A percentile compares a stretch with the other conserved stretches of the same genome.
Conservation (phyloP, 2,329 filamentous ascomycete genomes). For the Myotisia sp. region DNA sequence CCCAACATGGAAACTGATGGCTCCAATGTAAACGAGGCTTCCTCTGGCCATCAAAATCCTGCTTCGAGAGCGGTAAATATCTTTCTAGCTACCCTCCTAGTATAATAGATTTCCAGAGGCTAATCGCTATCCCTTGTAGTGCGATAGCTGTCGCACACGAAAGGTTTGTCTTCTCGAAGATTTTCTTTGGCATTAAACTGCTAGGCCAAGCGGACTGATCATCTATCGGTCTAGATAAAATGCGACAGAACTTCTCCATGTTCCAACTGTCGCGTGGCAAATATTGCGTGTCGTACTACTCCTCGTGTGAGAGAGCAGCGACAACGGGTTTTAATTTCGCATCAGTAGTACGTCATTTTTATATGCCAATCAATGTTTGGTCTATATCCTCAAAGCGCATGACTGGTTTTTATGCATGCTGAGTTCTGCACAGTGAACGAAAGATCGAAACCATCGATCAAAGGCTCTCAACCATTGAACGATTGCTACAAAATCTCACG, state of each 20-base stretch:
- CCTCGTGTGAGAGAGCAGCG: slow-evolving; percentile 12
- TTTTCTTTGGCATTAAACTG: background rate
- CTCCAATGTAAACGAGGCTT: too few species aligned
- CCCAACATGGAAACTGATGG: too few species aligned
- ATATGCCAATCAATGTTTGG: background rate
- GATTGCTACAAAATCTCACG: slow-evolving; percentile 24
- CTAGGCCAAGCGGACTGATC: slow-evolving; percentile 1
- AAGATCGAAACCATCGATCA: slow-evolving; percentile 41
- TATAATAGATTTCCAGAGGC: too few species aligned
- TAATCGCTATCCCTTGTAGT: slow-evolving; percentile 7
- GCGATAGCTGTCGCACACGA: slow-evolving; percentile 13
- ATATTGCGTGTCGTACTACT: slow-evolving; percentile 10
- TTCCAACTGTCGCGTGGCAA: slow-evolving; percentile 12
- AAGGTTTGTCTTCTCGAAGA: slow-evolving; percentile 8
- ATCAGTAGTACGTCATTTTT: slow-evolving; percentile 13
- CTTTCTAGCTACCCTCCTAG: too few species aligned
- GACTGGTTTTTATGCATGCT: background rate
- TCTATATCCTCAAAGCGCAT: background rate
- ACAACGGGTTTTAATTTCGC: slow-evolving; percentile 13
- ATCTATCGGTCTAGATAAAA: slow-evolving; percentile 10
- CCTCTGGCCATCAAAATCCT: too few species aligned
- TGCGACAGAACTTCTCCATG: slow-evolving; percentile 12
- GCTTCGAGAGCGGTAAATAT: slow-evolving; percentile 4
- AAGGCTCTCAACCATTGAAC: slow-evolving; percentile 36
- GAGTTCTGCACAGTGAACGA: slow-evolving; percentile 29